phyloP scores from a whole-genome alignment of 208 protist genomes.

The Wallacemonas sp. region DNA sequence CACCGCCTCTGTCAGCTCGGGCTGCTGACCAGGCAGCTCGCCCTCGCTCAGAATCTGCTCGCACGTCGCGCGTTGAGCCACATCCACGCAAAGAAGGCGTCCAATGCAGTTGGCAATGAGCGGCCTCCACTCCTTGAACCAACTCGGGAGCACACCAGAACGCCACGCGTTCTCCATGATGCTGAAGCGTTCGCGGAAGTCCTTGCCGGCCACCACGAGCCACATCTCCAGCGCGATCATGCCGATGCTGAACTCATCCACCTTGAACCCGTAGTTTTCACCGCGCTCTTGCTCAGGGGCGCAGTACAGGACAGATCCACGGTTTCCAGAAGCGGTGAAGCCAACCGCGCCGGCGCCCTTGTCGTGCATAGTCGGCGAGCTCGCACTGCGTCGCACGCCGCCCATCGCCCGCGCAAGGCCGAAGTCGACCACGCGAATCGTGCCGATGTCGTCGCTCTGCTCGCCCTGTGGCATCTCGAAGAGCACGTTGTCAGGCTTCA shows the following conservation, averaged over 20 bases:
- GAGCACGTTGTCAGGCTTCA: slow-evolving; percentile 85
- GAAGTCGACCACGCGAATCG: slow-evolving; percentile 84
- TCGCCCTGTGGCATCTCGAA: slow-evolving; percentile 63
- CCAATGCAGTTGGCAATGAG: slow-evolving; percentile 61
- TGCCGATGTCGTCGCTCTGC: slow-evolving; percentile 50
- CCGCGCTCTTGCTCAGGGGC: slow-evolving; percentile 79
- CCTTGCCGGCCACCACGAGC: slow-evolving; percentile 71
- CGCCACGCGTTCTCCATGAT: slow-evolving; percentile 80
- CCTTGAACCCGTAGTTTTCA: slow-evolving; percentile 80
- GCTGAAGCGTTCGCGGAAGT: slow-evolving; percentile 75
- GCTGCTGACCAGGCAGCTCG: slow-evolving; percentile 75
- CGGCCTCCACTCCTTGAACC: slow-evolving; percentile 64
- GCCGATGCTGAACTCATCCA: slow-evolving; percentile 86
- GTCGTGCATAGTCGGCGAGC: slow-evolving; percentile 10
- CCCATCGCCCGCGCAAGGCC: slow-evolving; percentile 68
- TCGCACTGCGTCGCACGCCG: slow-evolving; percentile 47
- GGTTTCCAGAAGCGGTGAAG: slow-evolving; percentile 43
- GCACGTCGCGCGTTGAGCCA: slow-evolving; percentile 45
- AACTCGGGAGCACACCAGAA: slow-evolving; percentile 58
- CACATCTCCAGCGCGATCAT: slow-evolving; percentile 92
- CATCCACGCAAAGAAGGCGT: slow-evolving; percentile 57
- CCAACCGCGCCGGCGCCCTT: neutral
- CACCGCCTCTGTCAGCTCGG: slow-evolving; percentile 68
- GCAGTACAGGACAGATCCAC: slow-evolving; percentile 84
- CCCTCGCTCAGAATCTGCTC: slow-evolving; percentile 68